These are phyloP conservation scores for Microcos paniculata DNA, from an alignment of 345 rosid species.

Conservation along the genomic window DNA sequence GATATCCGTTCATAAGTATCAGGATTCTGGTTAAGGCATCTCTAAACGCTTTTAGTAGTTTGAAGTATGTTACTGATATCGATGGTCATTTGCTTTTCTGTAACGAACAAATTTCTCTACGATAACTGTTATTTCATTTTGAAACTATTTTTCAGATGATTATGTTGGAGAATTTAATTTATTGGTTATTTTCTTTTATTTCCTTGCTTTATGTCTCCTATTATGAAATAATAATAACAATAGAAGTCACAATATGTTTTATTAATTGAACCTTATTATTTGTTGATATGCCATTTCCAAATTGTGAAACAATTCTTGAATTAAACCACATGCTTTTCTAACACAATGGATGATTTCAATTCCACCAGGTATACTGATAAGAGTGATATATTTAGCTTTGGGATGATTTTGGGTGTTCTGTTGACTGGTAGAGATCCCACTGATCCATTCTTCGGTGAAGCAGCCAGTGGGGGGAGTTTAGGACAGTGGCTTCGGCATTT, in stretches of 20 bases:
- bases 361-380: slow-evolving; percentile 73
- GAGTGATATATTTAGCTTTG: slow-evolving; percentile 92
- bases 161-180: background rate
- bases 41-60: background rate
- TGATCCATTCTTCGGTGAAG: slow-evolving; percentile 63
- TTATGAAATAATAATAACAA: background rate
- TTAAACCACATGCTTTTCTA: slow-evolving; percentile 2
- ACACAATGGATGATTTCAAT: slow-evolving; percentile 1
- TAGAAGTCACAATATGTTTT: background rate
- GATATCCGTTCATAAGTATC: background rate
- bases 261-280: background rate
- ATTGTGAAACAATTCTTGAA: background rate
- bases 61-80: background rate
- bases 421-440: slow-evolving; percentile 80
- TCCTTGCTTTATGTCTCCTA: background rate
- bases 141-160: background rate
- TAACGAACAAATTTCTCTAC: background rate
- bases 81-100: background rate
- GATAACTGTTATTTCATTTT: background rate
- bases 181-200: background rate
- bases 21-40: background rate
- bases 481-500: slow-evolving; percentile 83
- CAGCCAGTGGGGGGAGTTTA: slow-evolving; percentile 57
- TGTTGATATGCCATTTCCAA: background rate
- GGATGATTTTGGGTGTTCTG: slow-evolving; percentile 83